Evolutionary conservation across 768 basidiomycete genomes (phyloP).

Genomic region (Pleurotus ostreatus): DNA sequence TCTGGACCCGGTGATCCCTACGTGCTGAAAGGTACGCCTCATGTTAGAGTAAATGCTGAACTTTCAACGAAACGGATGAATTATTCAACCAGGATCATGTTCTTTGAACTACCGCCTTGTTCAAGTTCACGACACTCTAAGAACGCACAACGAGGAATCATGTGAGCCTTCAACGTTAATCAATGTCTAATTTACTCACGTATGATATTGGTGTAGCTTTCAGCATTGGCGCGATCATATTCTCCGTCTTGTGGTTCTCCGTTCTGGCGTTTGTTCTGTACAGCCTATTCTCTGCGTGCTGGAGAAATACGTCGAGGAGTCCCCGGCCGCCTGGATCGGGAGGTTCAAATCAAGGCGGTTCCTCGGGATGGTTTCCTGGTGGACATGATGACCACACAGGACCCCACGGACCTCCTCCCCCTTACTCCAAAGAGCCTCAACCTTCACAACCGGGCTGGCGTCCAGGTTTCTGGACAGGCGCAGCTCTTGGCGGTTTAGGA

Average conservation of each 20-base stretch:
- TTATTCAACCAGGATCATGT: slow-evolving; percentile 63
- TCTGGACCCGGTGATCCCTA: slow-evolving; percentile 74
- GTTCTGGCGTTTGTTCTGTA: slow-evolving; percentile 53
- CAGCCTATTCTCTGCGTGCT: slow-evolving; percentile 53
- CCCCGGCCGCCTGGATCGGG: slow-evolving; percentile 27
- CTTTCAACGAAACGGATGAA: neutral
- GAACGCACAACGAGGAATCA: slow-evolving; percentile 23
- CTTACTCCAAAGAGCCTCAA: slow-evolving; percentile 45
- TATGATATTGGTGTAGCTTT: slow-evolving; percentile 32
- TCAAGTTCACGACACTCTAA: slow-evolving; percentile 51
- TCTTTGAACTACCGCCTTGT: slow-evolving; percentile 81
- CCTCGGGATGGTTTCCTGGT: slow-evolving; percentile 50
- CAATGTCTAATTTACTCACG: slow-evolving; percentile 21
- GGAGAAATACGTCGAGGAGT: slow-evolving; percentile 20
- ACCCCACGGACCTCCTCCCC: slow-evolving; percentile 48
- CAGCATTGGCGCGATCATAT: slow-evolving; percentile 43
- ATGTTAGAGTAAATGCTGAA: neutral
- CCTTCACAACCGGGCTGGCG: slow-evolving; percentile 35
- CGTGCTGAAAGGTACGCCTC: slow-evolving; percentile 71
- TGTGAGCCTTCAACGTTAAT: slow-evolving; percentile 18
- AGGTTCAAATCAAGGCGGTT: slow-evolving; percentile 30
- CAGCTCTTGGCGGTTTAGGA: slow-evolving; percentile 67
- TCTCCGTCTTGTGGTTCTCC: slow-evolving; percentile 53
- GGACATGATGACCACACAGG: slow-evolving; percentile 33
- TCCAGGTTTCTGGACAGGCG: slow-evolving; percentile 87